A percentile compares a stretch with the other conserved stretches of the same genome.
Conservation (phyloP, 192 early-diverging fungal genomes). For the Coemansia umbellata region DNA sequence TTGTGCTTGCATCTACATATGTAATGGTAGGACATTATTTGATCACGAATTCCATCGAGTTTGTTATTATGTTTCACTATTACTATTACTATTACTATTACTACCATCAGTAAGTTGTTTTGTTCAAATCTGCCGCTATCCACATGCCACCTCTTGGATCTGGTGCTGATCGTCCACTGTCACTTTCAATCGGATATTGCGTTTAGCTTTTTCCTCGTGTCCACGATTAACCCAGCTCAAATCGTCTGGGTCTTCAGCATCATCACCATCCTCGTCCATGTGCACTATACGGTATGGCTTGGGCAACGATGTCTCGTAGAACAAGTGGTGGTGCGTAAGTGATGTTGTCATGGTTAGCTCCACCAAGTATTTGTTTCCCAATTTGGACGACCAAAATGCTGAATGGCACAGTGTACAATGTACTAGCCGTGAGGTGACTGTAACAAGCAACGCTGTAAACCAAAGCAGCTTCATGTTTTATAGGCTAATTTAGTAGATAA, state of each 20-base stretch:
- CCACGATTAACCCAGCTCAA: constrained; percentile 41
- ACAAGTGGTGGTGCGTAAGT: constrained; percentile 27
- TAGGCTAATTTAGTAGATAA: no score
- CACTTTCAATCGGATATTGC: constrained; percentile 28
- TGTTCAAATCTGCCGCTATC: no score
- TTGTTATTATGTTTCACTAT: no score
- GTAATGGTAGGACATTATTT: no score
- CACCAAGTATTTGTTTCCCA: constrained; percentile 34
- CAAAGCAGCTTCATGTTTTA: background rate
- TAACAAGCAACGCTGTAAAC: background rate
- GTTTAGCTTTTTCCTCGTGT: constrained; percentile 38
- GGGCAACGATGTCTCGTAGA: constrained; percentile 41
- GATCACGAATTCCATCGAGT: no score
- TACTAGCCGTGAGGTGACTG: background rate
- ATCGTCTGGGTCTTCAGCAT: constrained; percentile 40
- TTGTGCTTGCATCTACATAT: no score
- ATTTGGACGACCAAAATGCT: constrained; percentile 29
- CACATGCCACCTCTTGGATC: constrained; percentile 36
- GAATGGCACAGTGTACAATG: constrained; percentile 35
- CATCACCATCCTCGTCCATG: constrained; percentile 33
- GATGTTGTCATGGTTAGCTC: constrained; percentile 27
- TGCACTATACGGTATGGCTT: constrained; percentile 50
- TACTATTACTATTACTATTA: no score
- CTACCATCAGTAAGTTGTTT: no score
- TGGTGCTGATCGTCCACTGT: constrained; percentile 45